phyloP scores from a whole-genome alignment of 1,139 yeast species.

The Scheffersomyces stambukii region DNA sequence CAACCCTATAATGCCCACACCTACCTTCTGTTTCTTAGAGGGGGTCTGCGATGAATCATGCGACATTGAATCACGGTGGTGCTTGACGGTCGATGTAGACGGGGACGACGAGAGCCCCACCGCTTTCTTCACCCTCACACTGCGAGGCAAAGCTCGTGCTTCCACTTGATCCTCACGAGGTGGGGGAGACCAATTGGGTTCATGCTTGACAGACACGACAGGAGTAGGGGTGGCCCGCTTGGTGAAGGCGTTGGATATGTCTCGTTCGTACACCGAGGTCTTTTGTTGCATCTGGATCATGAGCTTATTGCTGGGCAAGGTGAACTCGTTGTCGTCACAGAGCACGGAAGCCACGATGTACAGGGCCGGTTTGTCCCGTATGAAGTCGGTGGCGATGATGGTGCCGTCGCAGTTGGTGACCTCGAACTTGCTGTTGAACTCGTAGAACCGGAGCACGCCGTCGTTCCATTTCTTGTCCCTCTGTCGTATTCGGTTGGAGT shows the following conservation, averaged over 20 bases:
- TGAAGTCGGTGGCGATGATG: slow-evolving; percentile 26
- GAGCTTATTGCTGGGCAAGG: slow-evolving; percentile 13
- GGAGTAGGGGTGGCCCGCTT: no score
- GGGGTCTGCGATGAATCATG: no score
- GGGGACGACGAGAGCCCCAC: no score
- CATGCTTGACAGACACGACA: no score
- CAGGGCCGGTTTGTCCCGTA: slow-evolving; percentile 10
- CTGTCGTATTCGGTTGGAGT: slow-evolving; percentile 32
- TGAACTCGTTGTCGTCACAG: slow-evolving; percentile 12
- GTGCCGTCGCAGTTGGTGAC: slow-evolving; percentile 30
- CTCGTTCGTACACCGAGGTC: slow-evolving; percentile 13
- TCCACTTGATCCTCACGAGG: no score
- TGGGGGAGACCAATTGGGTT: no score
- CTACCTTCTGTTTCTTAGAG: no score
- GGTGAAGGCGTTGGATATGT: slow-evolving; percentile 10
- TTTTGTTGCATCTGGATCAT: slow-evolving; percentile 15
- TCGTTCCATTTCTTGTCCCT: slow-evolving; percentile 54
- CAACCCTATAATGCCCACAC: no score
- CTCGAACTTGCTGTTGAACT: slow-evolving; percentile 45
- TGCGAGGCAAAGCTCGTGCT: no score
- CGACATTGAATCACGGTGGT: no score
- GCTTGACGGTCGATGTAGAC: no score
- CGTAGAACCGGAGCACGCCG: slow-evolving; percentile 45
- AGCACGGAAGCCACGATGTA: slow-evolving; percentile 11
- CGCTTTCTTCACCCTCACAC: no score